These are phyloP conservation scores for Skeletonema grethae DNA, from an alignment of 108 stramenopile species.

Conservation along the genomic window DNA sequence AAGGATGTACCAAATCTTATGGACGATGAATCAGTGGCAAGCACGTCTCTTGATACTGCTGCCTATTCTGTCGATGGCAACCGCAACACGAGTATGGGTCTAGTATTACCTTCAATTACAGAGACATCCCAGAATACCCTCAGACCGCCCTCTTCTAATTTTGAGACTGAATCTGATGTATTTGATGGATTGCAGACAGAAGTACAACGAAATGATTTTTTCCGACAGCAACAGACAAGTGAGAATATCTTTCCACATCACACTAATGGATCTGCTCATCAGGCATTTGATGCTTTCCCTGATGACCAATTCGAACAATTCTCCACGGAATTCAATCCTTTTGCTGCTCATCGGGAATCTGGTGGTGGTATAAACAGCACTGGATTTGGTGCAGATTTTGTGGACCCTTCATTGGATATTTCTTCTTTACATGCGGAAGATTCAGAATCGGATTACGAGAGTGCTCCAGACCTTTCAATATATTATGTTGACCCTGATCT, in stretches of 20 bases:
- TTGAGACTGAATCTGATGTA: conserved; percentile 62
- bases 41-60: conserved; percentile 50
- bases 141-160: conserved; percentile 18
- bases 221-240: background rate
- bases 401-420: conserved; percentile 33
- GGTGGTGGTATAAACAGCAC: background rate
- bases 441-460: conserved; percentile 17
- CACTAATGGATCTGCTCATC: background rate
- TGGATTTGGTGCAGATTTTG: conserved; percentile 12
- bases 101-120: conserved; percentile 18
- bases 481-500: conserved; percentile 65
- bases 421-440: conserved; percentile 34
- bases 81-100: conserved; percentile 8
- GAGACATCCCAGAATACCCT: background rate
- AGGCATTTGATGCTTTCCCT: background rate
- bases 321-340: conserved; percentile 36
- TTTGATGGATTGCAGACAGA: conserved; percentile 60
- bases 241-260: background rate
- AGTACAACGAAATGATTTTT: background rate
- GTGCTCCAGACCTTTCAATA: conserved; percentile 48
- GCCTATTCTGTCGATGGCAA: conserved; percentile 18
- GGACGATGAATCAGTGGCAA: conserved; percentile 75
- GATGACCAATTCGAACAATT: conserved; percentile 12
- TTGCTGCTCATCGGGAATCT: conserved; percentile 17
- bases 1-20: conserved; percentile 83